These are phyloP conservation scores for Phytophthora cryptogea DNA, from an alignment of 352 stramenopile genomes.

Conservation along the genomic window DNA sequence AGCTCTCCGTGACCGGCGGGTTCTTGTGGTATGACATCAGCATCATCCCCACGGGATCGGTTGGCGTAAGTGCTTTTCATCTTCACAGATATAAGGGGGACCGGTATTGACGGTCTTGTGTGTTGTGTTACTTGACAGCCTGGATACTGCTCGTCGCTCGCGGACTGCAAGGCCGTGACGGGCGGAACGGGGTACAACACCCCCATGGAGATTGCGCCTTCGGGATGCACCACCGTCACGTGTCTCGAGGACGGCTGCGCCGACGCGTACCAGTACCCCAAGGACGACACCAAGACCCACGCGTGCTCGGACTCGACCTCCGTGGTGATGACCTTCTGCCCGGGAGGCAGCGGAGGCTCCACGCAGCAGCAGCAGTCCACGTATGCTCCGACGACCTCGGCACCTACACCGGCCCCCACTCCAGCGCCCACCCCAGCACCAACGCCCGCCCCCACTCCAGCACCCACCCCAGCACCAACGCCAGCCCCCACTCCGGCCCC, in stretches of 20 bases:
- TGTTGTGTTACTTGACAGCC: slow-evolving; percentile 11
- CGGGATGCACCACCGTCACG: slow-evolving; percentile 44
- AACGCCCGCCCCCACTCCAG: not conserved
- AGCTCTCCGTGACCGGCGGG: slow-evolving; percentile 42
- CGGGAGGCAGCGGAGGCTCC: slow-evolving; percentile 17
- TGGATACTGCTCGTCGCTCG: slow-evolving; percentile 41
- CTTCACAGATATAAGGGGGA: not conserved
- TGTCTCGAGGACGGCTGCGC: slow-evolving; percentile 46
- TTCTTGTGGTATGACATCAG: slow-evolving; percentile 60
- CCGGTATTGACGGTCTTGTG: not conserved
- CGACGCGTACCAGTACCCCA: slow-evolving; percentile 65
- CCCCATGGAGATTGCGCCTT: slow-evolving; percentile 53
- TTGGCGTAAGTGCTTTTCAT: slow-evolving; percentile 21
- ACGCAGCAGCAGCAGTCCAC: not conserved
- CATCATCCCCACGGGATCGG: slow-evolving; percentile 46
- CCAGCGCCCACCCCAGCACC: slow-evolving; percentile 6
- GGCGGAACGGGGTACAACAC: slow-evolving; percentile 59
- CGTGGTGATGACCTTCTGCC: slow-evolving; percentile 62
- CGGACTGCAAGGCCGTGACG: slow-evolving; percentile 45
- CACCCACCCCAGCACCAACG: not conserved
- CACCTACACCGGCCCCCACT: not conserved
- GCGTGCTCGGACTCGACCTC: slow-evolving; percentile 40
- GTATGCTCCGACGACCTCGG: slow-evolving; percentile 1
- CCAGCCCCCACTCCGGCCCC: not conserved
- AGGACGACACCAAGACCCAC: slow-evolving; percentile 58